A percentile compares a stretch with the other conserved stretches of the same genome.
Conservation (phyloP, 2,329 filamentous ascomycete genomes). For the Aspergillus calidoustus region DNA sequence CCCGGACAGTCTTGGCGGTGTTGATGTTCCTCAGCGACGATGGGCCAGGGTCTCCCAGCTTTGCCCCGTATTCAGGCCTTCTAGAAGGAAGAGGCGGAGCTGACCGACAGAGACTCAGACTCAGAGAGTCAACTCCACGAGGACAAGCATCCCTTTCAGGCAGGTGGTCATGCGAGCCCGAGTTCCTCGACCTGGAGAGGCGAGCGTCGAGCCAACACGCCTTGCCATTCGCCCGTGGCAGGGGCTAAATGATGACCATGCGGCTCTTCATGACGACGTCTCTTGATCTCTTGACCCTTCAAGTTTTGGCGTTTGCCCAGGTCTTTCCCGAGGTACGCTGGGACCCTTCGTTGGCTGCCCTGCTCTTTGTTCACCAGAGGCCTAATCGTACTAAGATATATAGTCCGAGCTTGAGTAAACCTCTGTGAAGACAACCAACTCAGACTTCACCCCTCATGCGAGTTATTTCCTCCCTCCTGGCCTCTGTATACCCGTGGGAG, state of each 20-base stretch:
- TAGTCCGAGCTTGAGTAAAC: neutral
- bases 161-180: neutral
- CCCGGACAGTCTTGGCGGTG: too few species aligned
- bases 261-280: slow-evolving; percentile 4
- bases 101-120: neutral
- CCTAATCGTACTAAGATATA: neutral
- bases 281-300: neutral
- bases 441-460: neutral
- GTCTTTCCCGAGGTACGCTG: neutral
- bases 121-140: neutral
- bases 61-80: neutral
- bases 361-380: neutral
- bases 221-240: neutral
- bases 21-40: neutral
- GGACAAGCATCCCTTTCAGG: neutral
- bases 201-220: neutral
- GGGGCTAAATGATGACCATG: neutral
- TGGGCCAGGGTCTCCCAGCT: neutral
- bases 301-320: neutral
- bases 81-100: neutral
- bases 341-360: slow-evolving; percentile 2
- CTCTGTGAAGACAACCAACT: neutral
- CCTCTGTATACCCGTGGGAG: neutral
- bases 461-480: neutral
- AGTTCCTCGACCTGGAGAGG: neutral